Base-by-base conservation (phyloP, 495 filamentous ascomycete genomes). In the Penicillium turbatum region DNA sequence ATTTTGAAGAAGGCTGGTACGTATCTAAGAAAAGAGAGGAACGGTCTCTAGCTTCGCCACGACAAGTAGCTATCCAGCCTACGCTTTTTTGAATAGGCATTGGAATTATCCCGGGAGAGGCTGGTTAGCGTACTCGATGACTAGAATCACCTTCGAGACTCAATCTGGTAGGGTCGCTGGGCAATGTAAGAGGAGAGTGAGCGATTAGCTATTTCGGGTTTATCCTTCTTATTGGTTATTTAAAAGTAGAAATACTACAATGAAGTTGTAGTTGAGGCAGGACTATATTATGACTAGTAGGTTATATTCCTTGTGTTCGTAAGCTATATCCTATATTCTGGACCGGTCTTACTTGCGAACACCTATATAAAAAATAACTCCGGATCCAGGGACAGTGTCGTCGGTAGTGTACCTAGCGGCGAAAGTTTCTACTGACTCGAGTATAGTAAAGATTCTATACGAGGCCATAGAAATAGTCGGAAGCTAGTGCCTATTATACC, bases 61-160 rank as follows among this genome's bases (percentile, higher is more conserved):
- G n/a, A n/a, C n/a, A n/a, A n/a, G n/a, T n/a, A n/a, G n/a, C n/a
- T n/a, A n/a, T n/a, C n/a, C n/a, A n/a, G n/a, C n/a, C n/a, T n/a
- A n/a, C n/a, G n/a, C n/a, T n/a, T n/a, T n/a, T n/a, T n/a, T n/a
- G n/a, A n/a, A n/a, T n/a, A n/a, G n/a, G n/a, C n/a, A n/a, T n/a
- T n/a, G n/a, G n/a, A 41, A 30, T 50, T 16, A n/a, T 55, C 46
- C 26, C 38, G 36, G 15, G 19, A 50, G 12, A 12, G 37, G 5
- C 21, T 55, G 45, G 29, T 12, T 44, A 35, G 39, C 19, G 13
- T 55, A 19, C 46, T 55, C 8, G 17, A 49, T 50, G 19, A 50
- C 37, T 55, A 29, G 53, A 38, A 42, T 9, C 31, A 55, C 43
- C 38, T 16, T 48, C n/a, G 3, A 48, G 44, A 41, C 35, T 38